Evolutionary conservation across 2,329 filamentous ascomycete species (phyloP), one percentile per base, ranked within the genome.

Genomic region (Fusarium subtropicale): DNA sequence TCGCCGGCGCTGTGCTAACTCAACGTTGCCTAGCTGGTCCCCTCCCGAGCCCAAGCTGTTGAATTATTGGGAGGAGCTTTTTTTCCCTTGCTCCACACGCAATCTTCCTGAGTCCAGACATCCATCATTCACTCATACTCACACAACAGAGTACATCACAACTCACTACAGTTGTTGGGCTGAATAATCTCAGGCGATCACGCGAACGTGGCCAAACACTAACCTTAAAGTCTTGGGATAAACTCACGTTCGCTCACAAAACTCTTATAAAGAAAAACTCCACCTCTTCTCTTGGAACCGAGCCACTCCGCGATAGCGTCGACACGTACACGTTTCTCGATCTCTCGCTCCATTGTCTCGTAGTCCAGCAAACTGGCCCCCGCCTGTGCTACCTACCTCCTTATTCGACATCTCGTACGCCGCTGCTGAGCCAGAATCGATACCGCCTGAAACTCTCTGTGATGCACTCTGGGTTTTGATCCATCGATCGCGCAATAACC

Each of bases 401-500:
- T 15, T 31, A 16, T 30, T n/a, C 34, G 20, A 28, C 34, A 28
- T 60, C 46, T 50, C 45, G 67, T 73, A 58, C 51, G 33, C 56
- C 50, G 55, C 45, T 60, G 60, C 66, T 70, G 46, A 70, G 56
- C 28, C 59, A 30, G 45, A 5, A 38, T 38, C 39, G 45, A 52
- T 41, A 38, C 24, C 47, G 52, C 48, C 24, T 39, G 26, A 42
- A 64, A 45, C 53, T 46, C 48, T 42, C 58, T 76, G 72, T 73
- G 64, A 76, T 76, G 75, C 72, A 65, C 69, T 39, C 48, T 59
- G 48, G 59, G 56, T 46, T 56, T 20, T 46, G 53, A 58, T 65
- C 56, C 60, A 60, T 41, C 64, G 24, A 52, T 56, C 61, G 54
- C 62, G 64, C 68, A 45, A 73, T 63, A 50, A 81, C 66, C 62